Base-by-base conservation (phyloP, 2,329 filamentous ascomycete genomes). In the Phoma sp. region DNA sequence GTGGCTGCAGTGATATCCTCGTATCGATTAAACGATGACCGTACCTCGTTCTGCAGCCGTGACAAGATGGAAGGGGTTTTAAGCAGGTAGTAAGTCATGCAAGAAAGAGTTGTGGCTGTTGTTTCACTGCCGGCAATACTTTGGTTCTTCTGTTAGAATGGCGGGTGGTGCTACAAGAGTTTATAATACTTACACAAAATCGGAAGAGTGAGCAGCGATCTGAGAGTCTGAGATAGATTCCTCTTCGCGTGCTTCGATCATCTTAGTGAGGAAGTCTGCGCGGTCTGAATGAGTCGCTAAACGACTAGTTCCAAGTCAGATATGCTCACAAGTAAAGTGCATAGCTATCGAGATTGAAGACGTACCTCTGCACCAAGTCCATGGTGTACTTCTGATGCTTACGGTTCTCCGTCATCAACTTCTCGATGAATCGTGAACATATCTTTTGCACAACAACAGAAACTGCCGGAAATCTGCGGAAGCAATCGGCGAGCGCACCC, bases 71-170 rank as follows among this genome's bases (percentile, higher is more conserved):
- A n/a, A n/a, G 61, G 47, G 38, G 55, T 37, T 30, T 48, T 55
- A 0, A 58, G 53, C 5, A 75, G 60, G 7, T 66, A 56, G 51
- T 68, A 76, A 1, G 62, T 69, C 7, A 66, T 60, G 4, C 70
- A 71, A 4, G 58, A 56, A 4, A 77, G 53, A 2, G 68, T 45
- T 0, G 74, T 77, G 0, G 74, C 73, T 0, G 72, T 76, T 0
- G 75, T 75, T 48, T 78, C 76, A 4, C 71, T 75, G 4, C 75
- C 75, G 1, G 65, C 75, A 18, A 70, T 46, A 54, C 23, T 25
- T 25, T 5, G 23, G 9, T 25, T 9, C 9, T 25, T 25, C 23
- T 25, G 23, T 25, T 25, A 25, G 23, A 25, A 25, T 25, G 5
- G 23, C 23, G 23, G 23, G 9, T 9, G 23, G 23, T 9, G 23